These are phyloP conservation scores for Mortierella sp. DNA, from an alignment of 371 early-diverging fungal species.

Conservation along the genomic window DNA sequence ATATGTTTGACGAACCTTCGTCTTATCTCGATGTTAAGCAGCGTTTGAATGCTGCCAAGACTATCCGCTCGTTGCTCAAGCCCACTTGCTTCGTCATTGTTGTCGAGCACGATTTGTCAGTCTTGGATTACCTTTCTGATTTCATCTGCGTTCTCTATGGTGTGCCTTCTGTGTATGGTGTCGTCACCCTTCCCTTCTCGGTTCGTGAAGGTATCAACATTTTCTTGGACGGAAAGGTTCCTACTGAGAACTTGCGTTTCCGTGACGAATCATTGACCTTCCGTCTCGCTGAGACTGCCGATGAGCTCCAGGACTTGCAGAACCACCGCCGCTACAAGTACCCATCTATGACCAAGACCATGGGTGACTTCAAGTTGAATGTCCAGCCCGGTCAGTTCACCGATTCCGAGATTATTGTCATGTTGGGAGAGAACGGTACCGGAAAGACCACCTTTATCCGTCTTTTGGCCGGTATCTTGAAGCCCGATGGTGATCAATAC, in stretches of 20 bases:
- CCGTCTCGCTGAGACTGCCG: conserved; percentile 93
- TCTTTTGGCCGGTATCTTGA: conserved; percentile 93
- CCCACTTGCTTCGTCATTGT: conserved; percentile 94
- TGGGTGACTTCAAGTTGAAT: conserved; percentile 88
- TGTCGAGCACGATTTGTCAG: conserved; percentile 99
- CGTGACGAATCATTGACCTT: conserved; percentile 98
- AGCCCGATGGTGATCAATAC: conserved; percentile 85
- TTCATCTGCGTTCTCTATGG: conserved; percentile 99
- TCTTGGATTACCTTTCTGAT: conserved; percentile 99
- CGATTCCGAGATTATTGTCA: conserved; percentile 99
- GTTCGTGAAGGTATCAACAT: conserved; percentile 99
- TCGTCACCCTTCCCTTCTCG: conserved; percentile 98
- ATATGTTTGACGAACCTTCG: conserved; percentile 99
- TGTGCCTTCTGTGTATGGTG: conserved; percentile 98
- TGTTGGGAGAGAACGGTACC: conserved; percentile 99
- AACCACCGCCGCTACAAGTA: conserved; percentile 85
- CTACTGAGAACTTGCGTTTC: conserved; percentile 99
- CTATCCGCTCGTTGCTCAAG: conserved; percentile 90
- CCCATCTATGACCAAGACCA: conserved; percentile 89
- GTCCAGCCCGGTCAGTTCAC: conserved; percentile 93
- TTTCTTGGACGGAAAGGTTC: conserved; percentile 99
- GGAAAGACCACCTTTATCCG: conserved; percentile 99
- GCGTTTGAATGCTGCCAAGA: conserved; percentile 97
- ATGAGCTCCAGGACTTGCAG: conserved; percentile 70
- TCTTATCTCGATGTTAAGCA: conserved; percentile 99